Base-by-base conservation (phyloP, 2,329 filamentous ascomycete species). In the Aspergillus brasiliensis region DNA sequence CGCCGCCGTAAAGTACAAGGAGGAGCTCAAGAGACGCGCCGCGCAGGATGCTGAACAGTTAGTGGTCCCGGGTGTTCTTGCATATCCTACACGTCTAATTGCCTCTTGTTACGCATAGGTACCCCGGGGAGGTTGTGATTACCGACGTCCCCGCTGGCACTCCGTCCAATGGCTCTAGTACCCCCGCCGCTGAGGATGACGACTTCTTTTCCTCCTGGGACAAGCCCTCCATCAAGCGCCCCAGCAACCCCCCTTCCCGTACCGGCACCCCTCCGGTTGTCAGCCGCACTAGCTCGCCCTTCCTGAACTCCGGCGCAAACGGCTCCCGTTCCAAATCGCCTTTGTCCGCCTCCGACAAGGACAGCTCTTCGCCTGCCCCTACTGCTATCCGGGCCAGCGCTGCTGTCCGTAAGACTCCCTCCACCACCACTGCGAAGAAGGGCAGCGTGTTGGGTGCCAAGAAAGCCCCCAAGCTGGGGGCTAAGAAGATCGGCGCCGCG, bases 161-260 rank as follows among this genome's bases (percentile, higher is more conserved):
- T 23, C 81, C 84, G 51, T 80, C 80, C 56, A 88, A 91, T 61
- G 88, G 86, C 66, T 82, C 86, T 38, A 86, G 84, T 66, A 96
- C 92, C 10, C 91, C 93, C n/a, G 85, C 90, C 48, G 90, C 88
- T 67, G 92, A 97, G 67, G 83, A 86, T 21, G 88, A 89, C 19
- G 93, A 98, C 75, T 99, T 99, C 83, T 99, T 99, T 80, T 97
- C 94, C 8, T 97, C 92, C 0, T 99, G 94, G 95, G 95, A 98
- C 73, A 97, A 98, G 81, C 95, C 95, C 21, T 86, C 92, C 4
- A 96, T 99, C 80, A 99, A 98, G 84, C 88, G 92, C 69, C 94
- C 94, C 37, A 97, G 92, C 65, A 96, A 96, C 67, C 94, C 95
- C 15, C 86, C 95, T 46, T 97, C 94, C 38, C 89, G 95, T 72